A percentile compares a stretch with the other conserved stretches of the same genome.
phyloP scores from a whole-genome alignment of 306 rosid species.

The Vachellia pachyceras region DNA sequence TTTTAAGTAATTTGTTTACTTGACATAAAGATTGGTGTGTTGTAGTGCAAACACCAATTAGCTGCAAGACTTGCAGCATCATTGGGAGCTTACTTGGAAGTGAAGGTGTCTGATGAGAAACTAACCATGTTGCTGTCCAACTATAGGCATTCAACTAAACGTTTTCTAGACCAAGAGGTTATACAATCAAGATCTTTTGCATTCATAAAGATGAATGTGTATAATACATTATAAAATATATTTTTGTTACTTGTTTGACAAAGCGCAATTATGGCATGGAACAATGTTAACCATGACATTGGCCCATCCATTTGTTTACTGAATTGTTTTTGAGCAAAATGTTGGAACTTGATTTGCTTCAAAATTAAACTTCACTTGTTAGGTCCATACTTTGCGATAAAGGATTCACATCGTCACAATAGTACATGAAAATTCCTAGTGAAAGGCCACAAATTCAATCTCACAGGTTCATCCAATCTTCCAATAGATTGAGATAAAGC shows the following conservation, averaged over 20 bases:
- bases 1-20: not conserved
- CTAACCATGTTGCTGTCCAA: conserved; percentile 71
- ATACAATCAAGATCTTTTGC: not conserved
- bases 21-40: not conserved
- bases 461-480: not conserved
- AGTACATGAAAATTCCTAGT: not conserved
- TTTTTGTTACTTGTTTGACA: not conserved
- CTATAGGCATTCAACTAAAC: conserved; percentile 36
- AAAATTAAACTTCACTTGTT: not conserved
- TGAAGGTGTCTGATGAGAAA: conserved; percentile 75
- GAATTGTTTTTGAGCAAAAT: not conserved
- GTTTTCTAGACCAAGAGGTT: not conserved
- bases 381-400: not conserved
- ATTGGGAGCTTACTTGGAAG: conserved; percentile 69
- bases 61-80: conserved; percentile 89
- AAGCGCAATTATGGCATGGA: too few species aligned
- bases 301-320: not conserved
- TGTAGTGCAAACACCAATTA: conserved; percentile 87
- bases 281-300: not conserved
- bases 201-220: not conserved
- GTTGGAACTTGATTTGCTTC: not conserved
- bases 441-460: too few species aligned
- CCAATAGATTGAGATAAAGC: not conserved
- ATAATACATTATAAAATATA: not conserved
- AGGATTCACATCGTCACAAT: not conserved